Evolutionary conservation across 2,329 filamentous ascomycete species (phyloP), one percentile per base, ranked within the genome.

Genomic region (Aspergillus alliaceus): DNA sequence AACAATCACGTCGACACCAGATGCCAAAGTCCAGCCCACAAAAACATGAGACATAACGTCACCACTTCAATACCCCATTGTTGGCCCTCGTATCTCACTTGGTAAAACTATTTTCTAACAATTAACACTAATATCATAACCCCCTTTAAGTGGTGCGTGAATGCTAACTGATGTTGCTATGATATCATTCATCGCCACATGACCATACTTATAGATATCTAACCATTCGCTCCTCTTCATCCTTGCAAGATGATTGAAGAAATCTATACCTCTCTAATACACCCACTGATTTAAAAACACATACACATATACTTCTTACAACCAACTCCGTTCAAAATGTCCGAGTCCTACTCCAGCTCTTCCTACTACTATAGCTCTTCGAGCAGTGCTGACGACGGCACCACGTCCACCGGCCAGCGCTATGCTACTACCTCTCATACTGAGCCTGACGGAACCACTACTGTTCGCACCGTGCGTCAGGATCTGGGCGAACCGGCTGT

Each of bases 381-480:
- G 29, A 71, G 65, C 57, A 62, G 58, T 50, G 59, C 49, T 40
- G 60, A 70, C 51, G 69, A 67, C 35, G 64, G 51, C 14, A 58
- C 59, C 40, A 64, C 65, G n/a, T 66, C 68, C 20, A 44, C 35
- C 25, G 72, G 70, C 52, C 70, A 71, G 53, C 70, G 71, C 3
- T 73, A 71, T 59, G 61, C 65, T 11, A 72, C 70, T 6, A 60
- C 62, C 32, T 71, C 70, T 4, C 64, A 70, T 35, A 75, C 71
- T 22, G 64, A 72, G 18, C 63, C 64, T 0, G 63, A 72, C 46
- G 72, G 72, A 20, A 67, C 63, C 22, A 75, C 70, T 2, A 60
- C 68, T 51, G 69, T 75, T 6, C 71, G 70, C 42, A 73, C 71
- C 12, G 66, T 68, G 1, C 64, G 65, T 20, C 72, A 75, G 53